Conservation (phyloP, 768 basidiomycete genomes). For the Mycena belliarum region DNA sequence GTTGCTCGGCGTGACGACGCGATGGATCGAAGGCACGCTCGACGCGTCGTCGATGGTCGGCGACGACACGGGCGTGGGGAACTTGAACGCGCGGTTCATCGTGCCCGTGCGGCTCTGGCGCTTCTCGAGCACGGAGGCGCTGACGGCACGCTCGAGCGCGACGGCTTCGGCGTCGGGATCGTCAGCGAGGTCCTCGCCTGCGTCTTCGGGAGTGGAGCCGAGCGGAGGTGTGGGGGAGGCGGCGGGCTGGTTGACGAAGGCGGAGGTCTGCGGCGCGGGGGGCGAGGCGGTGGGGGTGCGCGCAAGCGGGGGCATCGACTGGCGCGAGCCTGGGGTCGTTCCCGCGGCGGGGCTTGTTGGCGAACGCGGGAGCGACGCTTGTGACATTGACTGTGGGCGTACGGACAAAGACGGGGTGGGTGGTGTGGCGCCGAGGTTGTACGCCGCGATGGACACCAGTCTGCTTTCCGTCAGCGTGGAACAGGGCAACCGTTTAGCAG, state of each 20-base stretch:
- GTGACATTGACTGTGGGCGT: conserved; percentile 78
- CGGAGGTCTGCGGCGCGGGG: conserved; percentile 33
- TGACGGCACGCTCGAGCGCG: conserved; percentile 29
- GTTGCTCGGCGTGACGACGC: conserved; percentile 56
- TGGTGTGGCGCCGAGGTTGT: conserved; percentile 75
- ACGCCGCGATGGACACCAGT: conserved; percentile 84
- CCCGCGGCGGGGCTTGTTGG: conserved; percentile 36
- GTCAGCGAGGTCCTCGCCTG: conserved; percentile 24
- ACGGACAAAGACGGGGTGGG: conserved; percentile 47
- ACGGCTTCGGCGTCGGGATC: conserved; percentile 36
- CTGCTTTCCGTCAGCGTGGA: conserved; percentile 35
- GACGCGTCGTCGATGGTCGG: conserved; percentile 32
- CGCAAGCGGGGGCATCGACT: conserved; percentile 67
- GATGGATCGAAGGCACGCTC: conserved; percentile 16
- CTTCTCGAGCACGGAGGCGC: conserved; percentile 28
- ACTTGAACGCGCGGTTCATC: conserved; percentile 78
- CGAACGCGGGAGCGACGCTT: conserved; percentile 53
- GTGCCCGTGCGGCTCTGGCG: conserved; percentile 63
- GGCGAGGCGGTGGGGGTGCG: conserved; percentile 46
- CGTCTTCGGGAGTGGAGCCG: conserved; percentile 56
- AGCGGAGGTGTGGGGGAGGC: conserved; percentile 35
- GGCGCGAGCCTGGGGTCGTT: conserved; percentile 50
- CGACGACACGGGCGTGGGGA: conserved; percentile 48
- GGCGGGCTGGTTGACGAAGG: conserved; percentile 43
- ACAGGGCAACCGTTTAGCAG: neutral